Conservation (phyloP, 345 rosid genomes). For the Dimocarpus longan region DNA sequence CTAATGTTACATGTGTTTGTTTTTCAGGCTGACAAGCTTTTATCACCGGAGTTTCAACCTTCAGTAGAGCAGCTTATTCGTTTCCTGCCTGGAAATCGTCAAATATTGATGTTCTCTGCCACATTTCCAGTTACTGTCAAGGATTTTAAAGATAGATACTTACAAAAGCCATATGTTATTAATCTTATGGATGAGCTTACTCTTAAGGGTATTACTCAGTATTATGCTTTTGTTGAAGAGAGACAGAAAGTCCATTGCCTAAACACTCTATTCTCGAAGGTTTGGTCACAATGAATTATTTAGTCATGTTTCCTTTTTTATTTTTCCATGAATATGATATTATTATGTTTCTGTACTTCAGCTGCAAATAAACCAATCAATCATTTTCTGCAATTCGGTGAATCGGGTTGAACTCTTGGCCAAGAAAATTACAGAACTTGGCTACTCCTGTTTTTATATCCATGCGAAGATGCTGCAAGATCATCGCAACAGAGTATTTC, state of each 20-base stretch:
- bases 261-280: slow-evolving; percentile 99
- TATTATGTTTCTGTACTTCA: slow-evolving; percentile 36
- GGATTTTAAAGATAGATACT: slow-evolving; percentile 92
- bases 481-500: slow-evolving; percentile 99
- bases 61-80: slow-evolving; percentile 89
- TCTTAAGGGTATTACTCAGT: slow-evolving; percentile 94
- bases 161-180: slow-evolving; percentile 81
- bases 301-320: neutral
- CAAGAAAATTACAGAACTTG: slow-evolving; percentile 99
- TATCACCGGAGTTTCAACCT: slow-evolving; percentile 98
- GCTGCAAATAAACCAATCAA: slow-evolving; percentile 99
- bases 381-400: slow-evolving; percentile 98
- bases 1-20: slow-evolving; percentile 40
- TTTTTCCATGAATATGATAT: slow-evolving; percentile 10
- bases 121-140: slow-evolving; percentile 98
- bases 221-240: slow-evolving; percentile 98
- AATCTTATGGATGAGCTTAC: slow-evolving; percentile 99
- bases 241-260: slow-evolving; percentile 99
- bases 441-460: slow-evolving; percentile 97
- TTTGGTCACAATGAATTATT: slow-evolving; percentile 32
- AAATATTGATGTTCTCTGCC: slow-evolving; percentile 96
- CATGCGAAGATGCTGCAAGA: slow-evolving; percentile 99
- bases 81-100: slow-evolving; percentile 83
- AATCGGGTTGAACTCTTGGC: slow-evolving; percentile 97
- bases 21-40: slow-evolving; percentile 94